Evolutionary conservation across 116 monocot species (phyloP).

Genomic region (Dioscorea cayenensis): DNA sequence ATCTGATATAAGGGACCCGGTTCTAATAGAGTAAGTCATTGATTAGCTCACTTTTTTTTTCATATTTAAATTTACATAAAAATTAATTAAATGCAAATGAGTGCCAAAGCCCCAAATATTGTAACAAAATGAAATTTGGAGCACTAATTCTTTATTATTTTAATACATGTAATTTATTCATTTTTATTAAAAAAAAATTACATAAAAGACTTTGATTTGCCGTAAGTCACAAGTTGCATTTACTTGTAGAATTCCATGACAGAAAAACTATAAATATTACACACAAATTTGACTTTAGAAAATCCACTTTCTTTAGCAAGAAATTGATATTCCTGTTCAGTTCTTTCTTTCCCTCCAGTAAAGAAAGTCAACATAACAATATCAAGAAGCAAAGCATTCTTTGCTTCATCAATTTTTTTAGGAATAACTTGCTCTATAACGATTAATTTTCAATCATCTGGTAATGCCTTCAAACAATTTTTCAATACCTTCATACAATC

Average conservation of each 20-base stretch:
- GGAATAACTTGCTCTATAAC: conserved; percentile 7
- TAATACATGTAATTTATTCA: too few relatives aligned
- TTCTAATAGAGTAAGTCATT: too few relatives aligned
- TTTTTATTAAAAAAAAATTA: too few relatives aligned
- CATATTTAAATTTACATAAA: too few relatives aligned
- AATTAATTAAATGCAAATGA: too few relatives aligned
- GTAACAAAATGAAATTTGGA: too few relatives aligned
- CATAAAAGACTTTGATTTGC: too few relatives aligned
- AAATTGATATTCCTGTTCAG: conserved; percentile 1
- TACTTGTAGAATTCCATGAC: conserved; percentile 14
- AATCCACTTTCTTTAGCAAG: conserved; percentile 12
- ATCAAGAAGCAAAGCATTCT: neutral
- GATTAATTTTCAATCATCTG: conserved; percentile 17
- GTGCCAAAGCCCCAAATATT: too few relatives aligned
- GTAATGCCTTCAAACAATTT: conserved; percentile 20
- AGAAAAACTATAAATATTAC: neutral
- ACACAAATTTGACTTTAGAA: neutral
- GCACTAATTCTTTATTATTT: too few relatives aligned
- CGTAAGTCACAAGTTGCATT: neutral
- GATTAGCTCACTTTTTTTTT: too few relatives aligned
- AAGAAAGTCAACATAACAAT: conserved; percentile 10
- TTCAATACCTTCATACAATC: conserved; percentile 12
- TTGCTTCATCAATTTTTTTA: neutral
- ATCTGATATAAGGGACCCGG: too few relatives aligned
- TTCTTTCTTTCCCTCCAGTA: conserved; percentile 22